Percentiles rank a stretch among this genome's conserved stretches.
Evolutionary conservation across 148 eudicot genomes (phyloP).

Genomic region (Rhododendron vialii): DNA sequence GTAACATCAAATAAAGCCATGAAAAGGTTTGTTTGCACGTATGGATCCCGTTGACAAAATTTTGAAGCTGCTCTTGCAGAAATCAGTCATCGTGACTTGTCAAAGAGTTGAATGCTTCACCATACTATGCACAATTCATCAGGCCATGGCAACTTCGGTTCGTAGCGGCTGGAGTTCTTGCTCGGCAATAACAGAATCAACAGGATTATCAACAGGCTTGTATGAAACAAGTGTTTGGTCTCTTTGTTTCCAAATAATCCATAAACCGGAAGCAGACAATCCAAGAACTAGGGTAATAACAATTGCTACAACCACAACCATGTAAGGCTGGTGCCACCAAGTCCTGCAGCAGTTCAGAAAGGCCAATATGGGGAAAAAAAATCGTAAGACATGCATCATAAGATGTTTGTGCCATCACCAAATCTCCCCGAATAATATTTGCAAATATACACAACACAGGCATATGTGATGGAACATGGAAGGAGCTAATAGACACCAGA

Average conservation of each 20-base stretch:
- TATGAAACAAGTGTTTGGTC: constrained; percentile 41
- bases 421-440: not conserved
- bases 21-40: not conserved
- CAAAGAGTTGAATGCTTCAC: not conserved
- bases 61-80: not conserved
- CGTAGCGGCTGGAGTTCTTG: constrained; percentile 84
- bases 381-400: not conserved
- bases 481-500: not conserved
- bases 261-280: constrained; percentile 42
- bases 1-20: constrained; percentile 1
- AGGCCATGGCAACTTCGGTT: not conserved
- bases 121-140: not conserved
- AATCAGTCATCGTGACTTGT: not conserved
- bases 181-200: constrained; percentile 46
- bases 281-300: constrained; percentile 40
- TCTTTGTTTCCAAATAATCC: constrained; percentile 62
- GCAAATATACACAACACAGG: not conserved
- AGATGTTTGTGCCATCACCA: not conserved
- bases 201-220: constrained; percentile 36
- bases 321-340: constrained; percentile 66
- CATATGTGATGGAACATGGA: not conserved
- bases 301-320: constrained; percentile 40
- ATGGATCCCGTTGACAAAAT: not conserved
- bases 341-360: constrained; percentile 43
- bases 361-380: not conserved